Conservation (phyloP, 2,329 filamentous ascomycete genomes). For the Microthyrium microscopicum region DNA sequence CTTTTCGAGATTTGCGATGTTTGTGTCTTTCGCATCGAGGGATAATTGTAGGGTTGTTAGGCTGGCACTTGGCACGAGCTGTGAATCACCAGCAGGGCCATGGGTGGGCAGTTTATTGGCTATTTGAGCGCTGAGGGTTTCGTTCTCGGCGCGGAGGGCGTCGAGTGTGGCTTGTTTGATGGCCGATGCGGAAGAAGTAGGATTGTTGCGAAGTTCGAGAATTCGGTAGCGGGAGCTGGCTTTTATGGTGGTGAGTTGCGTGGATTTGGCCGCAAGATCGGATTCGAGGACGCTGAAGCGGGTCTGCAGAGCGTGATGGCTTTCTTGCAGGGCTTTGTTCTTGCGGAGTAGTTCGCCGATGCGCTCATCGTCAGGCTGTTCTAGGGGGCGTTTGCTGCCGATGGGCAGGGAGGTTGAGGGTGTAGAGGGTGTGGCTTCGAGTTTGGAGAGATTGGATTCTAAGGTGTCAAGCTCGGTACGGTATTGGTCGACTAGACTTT, state of each 20-base stretch:
- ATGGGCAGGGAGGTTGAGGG: constrained; percentile 21
- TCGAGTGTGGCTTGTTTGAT: constrained; percentile 68
- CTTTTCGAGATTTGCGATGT: constrained; percentile 53
- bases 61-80: constrained; percentile 59
- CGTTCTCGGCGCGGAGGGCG: constrained; percentile 68
- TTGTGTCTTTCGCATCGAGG: constrained; percentile 40
- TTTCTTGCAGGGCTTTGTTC: constrained; percentile 69
- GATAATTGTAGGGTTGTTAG: constrained; percentile 62
- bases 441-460: constrained; percentile 54
- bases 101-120: constrained; percentile 6
- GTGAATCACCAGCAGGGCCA: constrained; percentile 22
- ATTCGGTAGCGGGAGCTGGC: constrained; percentile 57
- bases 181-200: constrained; percentile 69
- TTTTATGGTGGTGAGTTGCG: constrained; percentile 53
- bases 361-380: constrained; percentile 44
- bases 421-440: constrained; percentile 31
- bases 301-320: constrained; percentile 52
- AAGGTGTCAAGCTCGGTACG: constrained; percentile 61
- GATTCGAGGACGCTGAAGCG: constrained; percentile 54
- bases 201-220: constrained; percentile 78
- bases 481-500: constrained; percentile 75
- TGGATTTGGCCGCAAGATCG: constrained; percentile 54
- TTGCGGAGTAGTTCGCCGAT: constrained; percentile 74
- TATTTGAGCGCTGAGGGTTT: constrained; percentile 61
- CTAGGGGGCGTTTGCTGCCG: constrained; percentile 47